A percentile compares a stretch with the other conserved stretches of the same genome.
Evolutionary conservation across 805 yeast species (phyloP).

Genomic region (Nakazawaea ishiwadae): DNA sequence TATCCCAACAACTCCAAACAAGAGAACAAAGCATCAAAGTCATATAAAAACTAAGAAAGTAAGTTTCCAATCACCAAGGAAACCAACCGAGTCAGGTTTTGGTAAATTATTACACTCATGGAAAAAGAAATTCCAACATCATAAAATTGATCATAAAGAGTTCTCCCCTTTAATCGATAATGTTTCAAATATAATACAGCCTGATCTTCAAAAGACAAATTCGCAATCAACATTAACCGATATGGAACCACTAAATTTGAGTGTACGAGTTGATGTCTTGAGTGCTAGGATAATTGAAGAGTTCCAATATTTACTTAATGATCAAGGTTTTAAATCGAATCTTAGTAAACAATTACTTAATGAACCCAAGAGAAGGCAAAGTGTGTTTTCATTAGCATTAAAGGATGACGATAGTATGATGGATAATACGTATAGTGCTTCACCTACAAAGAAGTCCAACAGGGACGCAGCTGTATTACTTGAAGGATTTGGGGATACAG

Average conservation of each 20-base stretch:
- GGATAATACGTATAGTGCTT: conserved; percentile 15
- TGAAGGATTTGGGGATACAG: conserved; percentile 1
- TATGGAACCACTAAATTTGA: conserved; percentile 10
- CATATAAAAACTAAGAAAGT: conserved; percentile 11
- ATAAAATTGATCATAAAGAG: conserved; percentile 13
- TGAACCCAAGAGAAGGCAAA: conserved; percentile 15
- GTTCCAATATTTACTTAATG: conserved; percentile 36
- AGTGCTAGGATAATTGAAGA: conserved; percentile 72
- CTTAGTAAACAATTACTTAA: conserved; percentile 21
- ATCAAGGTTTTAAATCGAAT: conserved; percentile 16
- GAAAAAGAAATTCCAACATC: conserved; percentile 28
- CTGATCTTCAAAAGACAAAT: conserved; percentile 14
- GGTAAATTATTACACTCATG: conserved; percentile 18
- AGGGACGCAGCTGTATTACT: neutral
- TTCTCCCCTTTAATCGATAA: conserved; percentile 18
- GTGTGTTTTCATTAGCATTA: conserved; percentile 19
- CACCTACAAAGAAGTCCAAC: conserved; percentile 18
- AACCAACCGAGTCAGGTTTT: neutral
- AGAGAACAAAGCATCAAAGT: no score
- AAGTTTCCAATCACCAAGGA: conserved; percentile 9
- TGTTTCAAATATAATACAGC: conserved; percentile 19
- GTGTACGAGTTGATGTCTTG: conserved; percentile 49
- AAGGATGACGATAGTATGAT: conserved; percentile 14
- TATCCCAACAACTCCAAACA: conserved; percentile 66
- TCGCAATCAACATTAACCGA: conserved; percentile 6